Conservation (phyloP, 768 basidiomycete species). For the Chiua virens region DNA sequence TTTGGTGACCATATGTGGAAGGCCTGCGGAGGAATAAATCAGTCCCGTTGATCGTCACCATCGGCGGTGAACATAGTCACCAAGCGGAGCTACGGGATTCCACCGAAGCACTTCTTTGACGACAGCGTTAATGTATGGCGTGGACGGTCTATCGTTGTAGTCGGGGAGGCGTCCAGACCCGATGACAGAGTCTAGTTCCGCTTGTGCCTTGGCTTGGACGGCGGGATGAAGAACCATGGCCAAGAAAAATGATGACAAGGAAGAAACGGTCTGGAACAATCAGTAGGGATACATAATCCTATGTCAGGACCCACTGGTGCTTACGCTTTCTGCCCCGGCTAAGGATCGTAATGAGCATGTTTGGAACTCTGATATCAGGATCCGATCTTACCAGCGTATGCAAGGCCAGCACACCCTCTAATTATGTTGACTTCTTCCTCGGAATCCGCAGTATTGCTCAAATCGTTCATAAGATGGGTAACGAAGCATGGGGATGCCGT, state of each 20-base stretch:
- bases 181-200: constrained; percentile 27
- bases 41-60: constrained; percentile 10
- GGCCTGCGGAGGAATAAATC: constrained; percentile 17
- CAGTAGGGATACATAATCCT: neutral
- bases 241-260: constrained; percentile 31
- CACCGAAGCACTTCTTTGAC: constrained; percentile 34
- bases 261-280: constrained; percentile 27
- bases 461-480: constrained; percentile 25
- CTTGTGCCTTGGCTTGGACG: constrained; percentile 30
- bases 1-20: constrained; percentile 34
- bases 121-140: constrained; percentile 29
- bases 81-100: constrained; percentile 35
- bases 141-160: constrained; percentile 28
- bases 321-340: constrained; percentile 44
- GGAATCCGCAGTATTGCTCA: constrained; percentile 8
- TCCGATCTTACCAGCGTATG: constrained; percentile 42
- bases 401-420: constrained; percentile 44
- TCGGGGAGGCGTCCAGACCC: constrained; percentile 31
- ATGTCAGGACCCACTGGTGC: neutral
- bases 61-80: constrained; percentile 21
- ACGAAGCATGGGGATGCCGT: constrained; percentile 34
- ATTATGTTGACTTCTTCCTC: constrained; percentile 33
- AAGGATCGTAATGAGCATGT: constrained; percentile 2
- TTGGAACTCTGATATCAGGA: neutral
- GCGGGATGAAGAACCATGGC: constrained; percentile 30